Percentiles rank a stretch among this genome's conserved stretches.
Evolutionary conservation across 257 asterid genomes (phyloP).

Genomic region (Solanum clarkiae): DNA sequence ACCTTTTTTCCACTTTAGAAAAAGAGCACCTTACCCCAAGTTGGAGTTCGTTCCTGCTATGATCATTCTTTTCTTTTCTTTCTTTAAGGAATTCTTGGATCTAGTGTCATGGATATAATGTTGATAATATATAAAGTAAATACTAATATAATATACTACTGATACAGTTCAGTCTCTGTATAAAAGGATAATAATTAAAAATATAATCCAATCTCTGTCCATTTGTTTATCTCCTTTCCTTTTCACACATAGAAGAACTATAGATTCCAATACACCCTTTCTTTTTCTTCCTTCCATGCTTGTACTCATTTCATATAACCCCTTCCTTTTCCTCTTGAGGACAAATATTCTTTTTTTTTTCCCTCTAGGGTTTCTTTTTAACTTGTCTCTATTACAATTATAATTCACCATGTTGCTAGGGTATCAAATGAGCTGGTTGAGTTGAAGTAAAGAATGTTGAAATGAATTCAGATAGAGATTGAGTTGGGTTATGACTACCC

Average conservation of each 20-base stretch:
- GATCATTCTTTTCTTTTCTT: neutral
- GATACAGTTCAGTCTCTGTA: neutral
- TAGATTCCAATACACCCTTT: neutral
- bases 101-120: neutral
- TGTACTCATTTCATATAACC: neutral
- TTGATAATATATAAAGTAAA: neutral
- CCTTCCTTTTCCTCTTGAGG: neutral
- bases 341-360: neutral
- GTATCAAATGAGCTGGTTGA: too few species aligned
- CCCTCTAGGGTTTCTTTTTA: neutral
- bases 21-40: neutral
- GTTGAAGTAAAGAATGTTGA: too few species aligned
- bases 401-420: neutral
- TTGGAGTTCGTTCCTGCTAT: neutral
- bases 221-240: neutral
- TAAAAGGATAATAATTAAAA: too few species aligned
- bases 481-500: too few species aligned
- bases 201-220: neutral
- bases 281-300: neutral
- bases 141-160: neutral
- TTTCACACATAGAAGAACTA: neutral
- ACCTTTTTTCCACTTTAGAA: neutral
- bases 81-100: constrained; percentile 5
- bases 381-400: neutral
- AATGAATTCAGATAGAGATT: too few species aligned